These are phyloP conservation scores for Neonectria neomacrospora DNA, from an alignment of 2,329 filamentous ascomycete species.

Conservation along the genomic window DNA sequence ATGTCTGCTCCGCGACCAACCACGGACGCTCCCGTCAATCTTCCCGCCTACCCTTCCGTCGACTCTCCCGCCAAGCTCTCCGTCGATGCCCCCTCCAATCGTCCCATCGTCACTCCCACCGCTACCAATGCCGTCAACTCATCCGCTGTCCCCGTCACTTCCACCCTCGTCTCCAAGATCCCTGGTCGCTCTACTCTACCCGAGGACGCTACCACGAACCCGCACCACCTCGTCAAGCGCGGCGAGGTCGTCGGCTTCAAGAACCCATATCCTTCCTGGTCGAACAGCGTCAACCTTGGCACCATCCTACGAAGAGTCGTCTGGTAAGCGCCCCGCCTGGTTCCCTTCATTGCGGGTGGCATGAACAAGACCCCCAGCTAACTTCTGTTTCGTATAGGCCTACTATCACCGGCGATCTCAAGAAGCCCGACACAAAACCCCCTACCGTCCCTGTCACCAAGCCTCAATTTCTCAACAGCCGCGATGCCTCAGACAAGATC, in stretches of 20 bases:
- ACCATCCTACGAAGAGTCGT: constrained; percentile 48
- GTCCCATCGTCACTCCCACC: background rate
- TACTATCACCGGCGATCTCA: constrained; percentile 53
- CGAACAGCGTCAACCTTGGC: constrained; percentile 31
- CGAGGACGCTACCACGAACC: constrained; percentile 56
- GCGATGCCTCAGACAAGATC: constrained; percentile 67
- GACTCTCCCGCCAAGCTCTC: constrained; percentile 10
- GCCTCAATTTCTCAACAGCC: constrained; percentile 73
- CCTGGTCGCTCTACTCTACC: constrained; percentile 50
- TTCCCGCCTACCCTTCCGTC: background rate
- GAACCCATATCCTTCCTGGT: constrained; percentile 63
- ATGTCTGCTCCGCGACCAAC: constrained; percentile 19
- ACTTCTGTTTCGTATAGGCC: constrained; percentile 44
- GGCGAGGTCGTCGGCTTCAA: constrained; percentile 58
- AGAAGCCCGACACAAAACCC: constrained; percentile 68
- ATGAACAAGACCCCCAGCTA: constrained; percentile 15
- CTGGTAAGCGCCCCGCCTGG: constrained; percentile 44
- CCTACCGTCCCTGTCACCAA: constrained; percentile 74
- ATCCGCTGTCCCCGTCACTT: constrained; percentile 34
- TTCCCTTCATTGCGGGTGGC: background rate
- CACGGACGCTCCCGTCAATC: constrained; percentile 11
- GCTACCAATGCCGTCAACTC: constrained; percentile 3
- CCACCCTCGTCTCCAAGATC: constrained; percentile 48
- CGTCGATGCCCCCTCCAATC: constrained; percentile 7
- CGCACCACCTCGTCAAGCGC: constrained; percentile 59